phyloP scores from a whole-genome alignment of 1,139 yeast species.

The Martiniozyma asiatica region DNA sequence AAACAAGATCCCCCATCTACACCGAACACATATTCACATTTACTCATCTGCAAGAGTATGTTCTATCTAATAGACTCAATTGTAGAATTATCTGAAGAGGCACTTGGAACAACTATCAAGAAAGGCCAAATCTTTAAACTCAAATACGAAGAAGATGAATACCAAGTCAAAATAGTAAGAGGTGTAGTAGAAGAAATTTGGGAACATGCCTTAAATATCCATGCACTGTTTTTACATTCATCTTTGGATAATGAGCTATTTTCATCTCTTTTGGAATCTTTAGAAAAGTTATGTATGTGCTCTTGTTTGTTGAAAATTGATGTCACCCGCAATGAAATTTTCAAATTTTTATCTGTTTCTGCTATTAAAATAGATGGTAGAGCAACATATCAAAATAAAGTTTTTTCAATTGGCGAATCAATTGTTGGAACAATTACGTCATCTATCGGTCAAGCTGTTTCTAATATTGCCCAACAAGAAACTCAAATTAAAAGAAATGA shows the following conservation, averaged over 20 bases:
- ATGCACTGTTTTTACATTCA: constrained; percentile 45
- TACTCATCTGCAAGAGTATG: constrained; percentile 44
- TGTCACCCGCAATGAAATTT: constrained; percentile 46
- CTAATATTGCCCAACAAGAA: constrained; percentile 15
- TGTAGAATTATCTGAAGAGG: constrained; percentile 38
- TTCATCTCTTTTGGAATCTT: constrained; percentile 51
- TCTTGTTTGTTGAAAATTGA: constrained; percentile 59
- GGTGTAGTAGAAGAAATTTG: constrained; percentile 34
- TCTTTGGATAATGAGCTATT: constrained; percentile 59
- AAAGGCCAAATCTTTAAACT: no score
- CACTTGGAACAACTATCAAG: constrained; percentile 2
- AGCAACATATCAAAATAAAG: constrained; percentile 16
- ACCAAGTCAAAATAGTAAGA: no score
- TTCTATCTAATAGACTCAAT: constrained; percentile 57
- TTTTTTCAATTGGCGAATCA: constrained; percentile 48
- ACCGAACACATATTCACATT: constrained; percentile 52
- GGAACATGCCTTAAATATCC: constrained; percentile 34
- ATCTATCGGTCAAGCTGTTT: constrained; percentile 24
- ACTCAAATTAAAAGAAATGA: not conserved
- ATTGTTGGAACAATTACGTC: constrained; percentile 48
- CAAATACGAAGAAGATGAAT: no score
- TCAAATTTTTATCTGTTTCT: constrained; percentile 45
- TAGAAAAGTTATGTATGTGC: constrained; percentile 73
- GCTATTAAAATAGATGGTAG: constrained; percentile 32
- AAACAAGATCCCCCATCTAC: constrained; percentile 56